Base-by-base conservation (phyloP, 352 stramenopile genomes). In the Peronospora belbahrii region DNA sequence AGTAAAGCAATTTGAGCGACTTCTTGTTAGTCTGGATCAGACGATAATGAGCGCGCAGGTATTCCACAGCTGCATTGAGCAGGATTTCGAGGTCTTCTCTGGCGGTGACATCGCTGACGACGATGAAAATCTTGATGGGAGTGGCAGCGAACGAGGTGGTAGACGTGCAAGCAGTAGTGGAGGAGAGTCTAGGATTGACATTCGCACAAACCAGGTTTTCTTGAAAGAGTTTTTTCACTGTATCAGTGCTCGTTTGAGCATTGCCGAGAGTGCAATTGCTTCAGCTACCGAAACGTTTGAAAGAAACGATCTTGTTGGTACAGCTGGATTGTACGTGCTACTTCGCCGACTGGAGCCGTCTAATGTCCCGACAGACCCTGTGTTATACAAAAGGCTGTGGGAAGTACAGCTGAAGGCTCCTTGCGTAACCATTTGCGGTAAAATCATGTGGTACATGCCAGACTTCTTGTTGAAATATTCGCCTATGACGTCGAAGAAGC, bases 371-470 rank as follows among this genome's bases (percentile, higher is more conserved):
- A 85, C 85, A 0, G 92, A 97, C 54, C 73, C 74, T 10, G 85
- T 77, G 9, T 59, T 97, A 5, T 95, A 96, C 70, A 94, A 91
- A 41, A 68, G 70, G 2, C 44, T 98, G n/a, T 97, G 89, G 87
- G 82, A 88, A 30, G 73, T 76, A 11, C 84, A 95, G 42, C 53
- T 78, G 10, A 88, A 88, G 33, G 69, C 83, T 17, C 88, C 86
- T 33, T 75, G 85, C 10, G 72, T 95, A 20, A 88, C 83, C 6
- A 74, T 91, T 47, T 90, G 77, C 37, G 78, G 77, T 18, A 88
- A 89, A 54, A 83, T 91, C 30, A 63, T 83, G 47, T 96, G 76
- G 76, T 84, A 85, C 48, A 65, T 92, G 52, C 79, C 80, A 2
- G 83, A 94, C 31, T 96, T 96, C 45, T 56, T 96, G 32, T 52